Evolutionary conservation across 495 filamentous ascomycete genomes (phyloP), one percentile per base, ranked within the genome.

Genomic region (Neurospora discreta): DNA sequence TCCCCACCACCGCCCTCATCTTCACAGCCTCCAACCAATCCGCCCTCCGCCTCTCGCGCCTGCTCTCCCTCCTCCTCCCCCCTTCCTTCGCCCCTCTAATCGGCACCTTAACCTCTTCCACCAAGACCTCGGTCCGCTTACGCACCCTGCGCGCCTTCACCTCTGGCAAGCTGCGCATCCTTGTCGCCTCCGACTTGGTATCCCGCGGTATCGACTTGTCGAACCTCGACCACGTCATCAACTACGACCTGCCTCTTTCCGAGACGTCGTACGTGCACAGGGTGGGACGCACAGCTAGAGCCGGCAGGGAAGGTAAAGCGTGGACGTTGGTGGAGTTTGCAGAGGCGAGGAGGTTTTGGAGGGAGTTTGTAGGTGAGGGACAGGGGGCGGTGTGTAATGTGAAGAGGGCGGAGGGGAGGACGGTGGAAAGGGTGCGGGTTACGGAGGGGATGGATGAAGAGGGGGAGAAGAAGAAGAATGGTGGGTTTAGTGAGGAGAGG

Each of bases 161-260:
- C 15, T 79, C 83, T 33, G 87, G 87, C 71, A 90, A 89, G 69
- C 81, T 91, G 3, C 88, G 87, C 8, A 82, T 97, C 46, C 88
- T 98, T 11, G 89, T 98, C 43, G 93, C 95, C 10, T 95, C 95
- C 0, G 95, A 99, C 77, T 90, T 95, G 33, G 93, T 95, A 2
- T 91, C 95, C 1, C 92, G 96, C 65, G 95, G 95, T 76, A 88
- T 99, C n/a, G 95, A 99, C 78, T 83, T 97, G 2, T 86, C 86
- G 1, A 86, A 89, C 33, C 84, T 98, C 33, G 89, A 89, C 33
- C 91, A 97, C 74, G 93, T 98, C 13, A 83, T 98, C 76, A 98
- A 98, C 79, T 99, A 99, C 83, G 95, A 98, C 78, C 84, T 98
- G 41, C 96, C 95, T 0, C 86, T 88, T 10, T 91, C 88, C 72